phyloP scores from a whole-genome alignment of 2,329 filamentous ascomycete genomes.

The Neonectria neomacrospora region DNA sequence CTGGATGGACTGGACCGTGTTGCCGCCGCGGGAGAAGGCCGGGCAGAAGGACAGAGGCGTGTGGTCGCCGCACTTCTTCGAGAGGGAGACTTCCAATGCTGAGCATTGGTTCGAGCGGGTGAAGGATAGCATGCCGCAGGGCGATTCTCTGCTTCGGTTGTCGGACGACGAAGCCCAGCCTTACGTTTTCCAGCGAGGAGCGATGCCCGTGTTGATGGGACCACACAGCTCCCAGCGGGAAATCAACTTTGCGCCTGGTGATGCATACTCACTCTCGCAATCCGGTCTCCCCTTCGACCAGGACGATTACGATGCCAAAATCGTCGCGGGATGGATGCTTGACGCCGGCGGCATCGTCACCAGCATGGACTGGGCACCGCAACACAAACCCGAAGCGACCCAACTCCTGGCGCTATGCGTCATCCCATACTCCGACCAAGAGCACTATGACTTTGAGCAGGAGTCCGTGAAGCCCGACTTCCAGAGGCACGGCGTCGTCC shows the following conservation, averaged over 20 bases:
- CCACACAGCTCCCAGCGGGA: slow-evolving; percentile 47
- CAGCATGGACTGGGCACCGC: slow-evolving; percentile 64
- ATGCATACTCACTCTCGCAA: slow-evolving; percentile 42
- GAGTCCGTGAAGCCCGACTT: slow-evolving; percentile 52
- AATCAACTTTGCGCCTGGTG: slow-evolving; percentile 43
- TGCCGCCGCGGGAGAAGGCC: slow-evolving; percentile 51
- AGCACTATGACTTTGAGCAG: slow-evolving; percentile 53
- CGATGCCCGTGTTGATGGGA: slow-evolving; percentile 50
- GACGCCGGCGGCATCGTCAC: slow-evolving; percentile 65
- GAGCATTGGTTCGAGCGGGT: slow-evolving; percentile 45
- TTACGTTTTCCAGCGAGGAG: slow-evolving; percentile 44
- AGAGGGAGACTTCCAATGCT: slow-evolving; percentile 49
- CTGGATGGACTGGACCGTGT: slow-evolving; percentile 54
- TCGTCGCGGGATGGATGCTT: slow-evolving; percentile 61
- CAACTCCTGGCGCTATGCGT: slow-evolving; percentile 65
- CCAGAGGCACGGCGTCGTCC: slow-evolving; percentile 59
- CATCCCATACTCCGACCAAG: slow-evolving; percentile 62
- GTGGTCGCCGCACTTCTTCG: slow-evolving; percentile 53
- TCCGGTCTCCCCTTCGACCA: slow-evolving; percentile 46
- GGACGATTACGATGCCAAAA: slow-evolving; percentile 38
- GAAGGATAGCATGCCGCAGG: slow-evolving; percentile 28
- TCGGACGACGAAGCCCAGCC: slow-evolving; percentile 42
- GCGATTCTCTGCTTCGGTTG: slow-evolving; percentile 32
- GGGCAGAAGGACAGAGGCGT: slow-evolving; percentile 49
- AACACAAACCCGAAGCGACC: slow-evolving; percentile 45